Percentiles rank a stretch among this genome's conserved stretches.
Conservation (phyloP, 2,329 filamentous ascomycete genomes). For the Penicillium sp. region DNA sequence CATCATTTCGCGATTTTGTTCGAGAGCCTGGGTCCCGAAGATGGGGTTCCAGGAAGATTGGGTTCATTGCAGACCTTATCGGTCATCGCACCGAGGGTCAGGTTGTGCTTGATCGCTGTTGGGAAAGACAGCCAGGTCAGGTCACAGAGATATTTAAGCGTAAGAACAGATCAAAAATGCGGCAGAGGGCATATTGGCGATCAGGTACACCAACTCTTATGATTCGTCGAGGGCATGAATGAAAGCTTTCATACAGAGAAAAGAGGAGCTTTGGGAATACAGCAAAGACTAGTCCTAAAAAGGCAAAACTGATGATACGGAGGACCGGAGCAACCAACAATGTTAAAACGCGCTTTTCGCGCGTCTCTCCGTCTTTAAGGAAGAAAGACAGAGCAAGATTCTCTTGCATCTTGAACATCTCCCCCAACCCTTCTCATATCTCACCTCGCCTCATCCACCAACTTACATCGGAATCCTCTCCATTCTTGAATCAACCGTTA, state of each 20-base stretch:
- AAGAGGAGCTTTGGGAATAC: not conserved
- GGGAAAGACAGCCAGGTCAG: not conserved
- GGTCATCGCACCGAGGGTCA: not conserved
- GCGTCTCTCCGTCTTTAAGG: conserved; percentile 14
- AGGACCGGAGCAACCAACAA: conserved; percentile 6
- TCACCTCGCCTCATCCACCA: not conserved
- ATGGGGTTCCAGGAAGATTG: conserved; percentile 18
- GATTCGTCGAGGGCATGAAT: not conserved
- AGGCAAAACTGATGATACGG: conserved; percentile 24
- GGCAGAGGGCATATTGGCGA: not conserved
- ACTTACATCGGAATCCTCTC: not conserved
- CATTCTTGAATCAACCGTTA: not conserved
- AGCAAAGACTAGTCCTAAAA: conserved; percentile 15
- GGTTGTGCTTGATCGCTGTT: not conserved
- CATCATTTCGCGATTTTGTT: conserved; percentile 58
- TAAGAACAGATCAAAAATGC: not conserved
- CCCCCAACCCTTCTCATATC: not conserved
- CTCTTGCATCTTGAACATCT: not conserved
- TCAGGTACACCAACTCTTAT: not conserved
- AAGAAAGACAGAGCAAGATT: not conserved
- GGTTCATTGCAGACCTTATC: conserved; percentile 13
- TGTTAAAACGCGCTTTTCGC: conserved; percentile 29
- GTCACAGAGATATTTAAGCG: not conserved
- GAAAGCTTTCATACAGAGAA: not conserved
- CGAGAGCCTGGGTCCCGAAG: conserved; percentile 23